A percentile compares a stretch with the other conserved stretches of the same genome.
phyloP scores from a whole-genome alignment of 305 asterid genomes.

The Rubia occidens region DNA sequence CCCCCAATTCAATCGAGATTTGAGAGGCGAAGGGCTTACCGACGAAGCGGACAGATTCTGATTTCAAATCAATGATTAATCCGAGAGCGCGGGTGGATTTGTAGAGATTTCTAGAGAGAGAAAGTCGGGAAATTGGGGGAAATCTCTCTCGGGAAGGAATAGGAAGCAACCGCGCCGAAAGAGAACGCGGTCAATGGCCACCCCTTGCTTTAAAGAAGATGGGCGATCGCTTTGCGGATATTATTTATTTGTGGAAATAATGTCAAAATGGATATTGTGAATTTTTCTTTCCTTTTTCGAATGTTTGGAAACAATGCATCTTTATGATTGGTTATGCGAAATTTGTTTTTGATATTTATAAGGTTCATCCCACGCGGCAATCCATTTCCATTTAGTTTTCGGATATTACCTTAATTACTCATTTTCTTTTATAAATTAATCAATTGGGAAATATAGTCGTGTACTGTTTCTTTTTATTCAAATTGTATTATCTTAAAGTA shows the following conservation, averaged over 20 bases:
- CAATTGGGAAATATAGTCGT: too few relatives aligned
- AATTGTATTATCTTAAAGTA: too few relatives aligned
- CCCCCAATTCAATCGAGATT: background rate
- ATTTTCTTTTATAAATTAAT: too few relatives aligned
- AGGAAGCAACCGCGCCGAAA: conserved; percentile 34
- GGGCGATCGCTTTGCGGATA: background rate
- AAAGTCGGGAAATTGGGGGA: conserved; percentile 5
- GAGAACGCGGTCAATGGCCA: background rate
- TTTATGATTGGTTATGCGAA: background rate
- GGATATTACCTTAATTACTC: background rate
- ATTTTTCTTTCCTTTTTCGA: background rate
- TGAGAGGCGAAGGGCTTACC: conserved; percentile 29
- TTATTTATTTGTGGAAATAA: background rate
- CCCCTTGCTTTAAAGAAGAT: background rate
- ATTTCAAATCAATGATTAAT: conserved; percentile 2
- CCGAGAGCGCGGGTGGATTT: conserved; percentile 17
- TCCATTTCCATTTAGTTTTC: background rate
- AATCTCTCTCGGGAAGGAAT: conserved; percentile 16
- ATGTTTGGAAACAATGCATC: background rate
- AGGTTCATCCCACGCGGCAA: background rate
- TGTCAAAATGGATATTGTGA: background rate
- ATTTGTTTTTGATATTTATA: background rate
- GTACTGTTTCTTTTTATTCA: too few relatives aligned
- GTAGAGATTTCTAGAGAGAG: conserved; percentile 25
- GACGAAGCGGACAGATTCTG: conserved; percentile 4